Conservation (phyloP, 2,329 filamentous ascomycete species). For the Samsoniella hepiali region DNA sequence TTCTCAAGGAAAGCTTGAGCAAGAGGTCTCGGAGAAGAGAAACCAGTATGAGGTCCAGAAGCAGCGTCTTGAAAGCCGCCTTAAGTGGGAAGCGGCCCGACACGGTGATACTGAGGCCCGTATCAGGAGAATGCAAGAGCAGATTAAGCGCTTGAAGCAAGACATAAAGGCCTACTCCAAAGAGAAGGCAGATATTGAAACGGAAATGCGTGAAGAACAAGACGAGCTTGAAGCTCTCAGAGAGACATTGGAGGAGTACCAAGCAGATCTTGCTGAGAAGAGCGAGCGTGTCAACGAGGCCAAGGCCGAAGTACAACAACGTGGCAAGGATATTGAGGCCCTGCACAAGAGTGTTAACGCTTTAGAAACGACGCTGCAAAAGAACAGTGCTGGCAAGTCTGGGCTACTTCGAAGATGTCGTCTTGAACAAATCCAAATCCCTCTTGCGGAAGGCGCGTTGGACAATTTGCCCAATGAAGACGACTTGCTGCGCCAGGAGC, state of each 20-base stretch:
- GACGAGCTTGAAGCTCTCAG: conserved; percentile 75
- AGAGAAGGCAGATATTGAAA: conserved; percentile 72
- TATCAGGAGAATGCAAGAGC: conserved; percentile 64
- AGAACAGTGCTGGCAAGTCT: conserved; percentile 80
- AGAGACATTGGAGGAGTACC: conserved; percentile 67
- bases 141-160: conserved; percentile 62
- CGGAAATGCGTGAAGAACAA: conserved; percentile 66
- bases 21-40: conserved; percentile 83
- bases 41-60: conserved; percentile 83
- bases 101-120: conserved; percentile 61
- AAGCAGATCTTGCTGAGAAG: conserved; percentile 64
- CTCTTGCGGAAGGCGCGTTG: conserved; percentile 71
- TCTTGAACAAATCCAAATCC: conserved; percentile 87
- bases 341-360: conserved; percentile 69
- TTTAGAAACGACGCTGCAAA: conserved; percentile 86
- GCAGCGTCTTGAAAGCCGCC: conserved; percentile 63
- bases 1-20: conserved; percentile 87
- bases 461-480: conserved; percentile 88
- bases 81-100: conserved; percentile 55
- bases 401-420: conserved; percentile 83
- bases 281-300: conserved; percentile 75
- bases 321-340: conserved; percentile 76
- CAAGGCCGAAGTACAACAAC: conserved; percentile 76
- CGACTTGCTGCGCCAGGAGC: conserved; percentile 69
- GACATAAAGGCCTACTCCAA: conserved; percentile 67